Percentiles rank a stretch among this genome's conserved stretches.
These are phyloP conservation scores for Zancudomyces culisetae DNA, from an alignment of 371 early-diverging fungal genomes.

Conservation along the genomic window DNA sequence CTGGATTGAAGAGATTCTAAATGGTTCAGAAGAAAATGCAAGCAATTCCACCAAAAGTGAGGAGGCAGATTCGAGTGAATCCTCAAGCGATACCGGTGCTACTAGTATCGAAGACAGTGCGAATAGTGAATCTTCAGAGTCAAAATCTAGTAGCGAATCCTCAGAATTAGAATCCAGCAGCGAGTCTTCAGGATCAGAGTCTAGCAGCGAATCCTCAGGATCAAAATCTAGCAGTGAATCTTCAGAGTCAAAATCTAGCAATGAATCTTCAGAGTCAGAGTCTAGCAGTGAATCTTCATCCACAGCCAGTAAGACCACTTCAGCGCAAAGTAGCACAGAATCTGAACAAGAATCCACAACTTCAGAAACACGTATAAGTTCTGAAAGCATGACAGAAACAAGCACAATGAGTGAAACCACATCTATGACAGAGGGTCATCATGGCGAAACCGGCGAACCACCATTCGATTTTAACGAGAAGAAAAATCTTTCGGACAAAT, in stretches of 20 bases:
- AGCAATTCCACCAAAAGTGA: neutral
- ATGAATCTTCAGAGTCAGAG: neutral
- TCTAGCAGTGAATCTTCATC: neutral
- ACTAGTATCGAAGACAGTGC: neutral
- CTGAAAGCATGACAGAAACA: neutral
- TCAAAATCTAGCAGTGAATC: neutral
- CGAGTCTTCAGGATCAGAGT: neutral
- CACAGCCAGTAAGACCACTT: too few species aligned
- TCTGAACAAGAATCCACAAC: neutral
- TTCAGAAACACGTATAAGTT: neutral
- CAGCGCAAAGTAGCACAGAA: neutral
- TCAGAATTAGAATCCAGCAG: neutral
- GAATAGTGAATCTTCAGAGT: neutral
- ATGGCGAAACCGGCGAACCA: too few species aligned
- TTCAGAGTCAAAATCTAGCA: neutral
- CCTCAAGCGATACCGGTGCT: too few species aligned
- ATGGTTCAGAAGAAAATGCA: neutral
- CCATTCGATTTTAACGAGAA: too few species aligned
- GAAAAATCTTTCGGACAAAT: neutral
- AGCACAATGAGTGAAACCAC: neutral
- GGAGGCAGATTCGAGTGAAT: too few species aligned
- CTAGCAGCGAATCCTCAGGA: neutral
- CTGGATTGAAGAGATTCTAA: too few species aligned
- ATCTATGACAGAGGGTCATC: too few species aligned
- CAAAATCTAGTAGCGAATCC: neutral